Percentiles rank a stretch among this genome's conserved stretches.
Conservation (phyloP, 169 alveolate species). For the Eimeria praecox region DNA sequence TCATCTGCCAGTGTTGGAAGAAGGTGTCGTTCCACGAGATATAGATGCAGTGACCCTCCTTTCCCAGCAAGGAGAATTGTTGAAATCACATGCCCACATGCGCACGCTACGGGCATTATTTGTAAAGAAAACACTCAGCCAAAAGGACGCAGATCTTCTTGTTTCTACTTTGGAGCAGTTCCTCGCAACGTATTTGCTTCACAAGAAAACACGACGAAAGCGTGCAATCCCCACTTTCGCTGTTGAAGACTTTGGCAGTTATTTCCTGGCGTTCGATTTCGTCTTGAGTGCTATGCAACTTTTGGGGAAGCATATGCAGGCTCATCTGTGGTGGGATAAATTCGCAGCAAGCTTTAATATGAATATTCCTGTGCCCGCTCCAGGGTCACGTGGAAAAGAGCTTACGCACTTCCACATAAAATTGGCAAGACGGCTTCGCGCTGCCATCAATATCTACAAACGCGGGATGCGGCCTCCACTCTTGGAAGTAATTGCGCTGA, state of each 20-base stretch:
- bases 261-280: not conserved
- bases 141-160: not conserved
- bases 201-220: not conserved
- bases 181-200: not conserved
- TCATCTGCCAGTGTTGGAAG: not conserved
- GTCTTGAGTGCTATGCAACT: not conserved
- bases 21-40: not conserved
- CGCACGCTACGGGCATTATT: not conserved
- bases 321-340: not conserved
- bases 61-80: not conserved
- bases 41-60: not conserved
- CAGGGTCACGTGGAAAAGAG: not conserved
- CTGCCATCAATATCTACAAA: conserved; percentile 11
- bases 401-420: not conserved
- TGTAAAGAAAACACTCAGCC: not conserved
- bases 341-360: conserved; percentile 6
- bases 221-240: not conserved
- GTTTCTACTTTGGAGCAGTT: not conserved
- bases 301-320: not conserved
- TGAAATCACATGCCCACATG: not conserved
- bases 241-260: not conserved
- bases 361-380: not conserved
- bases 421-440: not conserved
- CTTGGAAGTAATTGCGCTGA: not conserved
- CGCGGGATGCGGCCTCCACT: not conserved